Conservation (phyloP, 495 filamentous ascomycete genomes). For the Cercophora sp. region DNA sequence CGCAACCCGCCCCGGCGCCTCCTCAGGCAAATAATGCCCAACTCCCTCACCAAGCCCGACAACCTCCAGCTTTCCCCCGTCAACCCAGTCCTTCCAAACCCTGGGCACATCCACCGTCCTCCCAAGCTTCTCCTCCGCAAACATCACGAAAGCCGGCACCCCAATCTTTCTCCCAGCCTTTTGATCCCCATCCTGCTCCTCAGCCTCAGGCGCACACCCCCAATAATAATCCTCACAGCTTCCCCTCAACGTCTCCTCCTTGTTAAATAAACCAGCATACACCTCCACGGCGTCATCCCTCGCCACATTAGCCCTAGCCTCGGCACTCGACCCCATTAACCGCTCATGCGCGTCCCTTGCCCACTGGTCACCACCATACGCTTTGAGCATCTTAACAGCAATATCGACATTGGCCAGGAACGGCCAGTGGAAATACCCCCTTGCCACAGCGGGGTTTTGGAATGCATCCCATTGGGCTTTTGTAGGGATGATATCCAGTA, state of each 20-base stretch:
- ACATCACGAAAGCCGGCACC: constrained; percentile 38
- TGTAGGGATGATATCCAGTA: constrained; percentile 51
- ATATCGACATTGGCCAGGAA: constrained; percentile 46
- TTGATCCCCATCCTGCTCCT: constrained; percentile 43
- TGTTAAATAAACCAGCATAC: constrained; percentile 39
- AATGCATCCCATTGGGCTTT: constrained; percentile 36
- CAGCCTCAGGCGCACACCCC: constrained; percentile 38
- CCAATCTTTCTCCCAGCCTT: constrained; percentile 40
- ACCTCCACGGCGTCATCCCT: constrained; percentile 29
- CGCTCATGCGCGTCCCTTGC: constrained; percentile 25
- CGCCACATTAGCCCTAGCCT: constrained; percentile 8
- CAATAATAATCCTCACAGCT: constrained; percentile 47
- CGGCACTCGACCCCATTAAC: constrained; percentile 25
- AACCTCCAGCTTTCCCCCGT: constrained; percentile 23
- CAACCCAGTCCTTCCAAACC: constrained; percentile 47
- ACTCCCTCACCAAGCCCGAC: constrained; percentile 34
- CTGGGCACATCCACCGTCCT: constrained; percentile 37
- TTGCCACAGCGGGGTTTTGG: constrained; percentile 20
- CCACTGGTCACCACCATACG: constrained; percentile 39
- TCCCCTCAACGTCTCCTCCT: constrained; percentile 31
- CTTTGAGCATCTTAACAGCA: constrained; percentile 41
- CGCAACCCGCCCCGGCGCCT: constrained; percentile 39
- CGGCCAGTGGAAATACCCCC: constrained; percentile 47
- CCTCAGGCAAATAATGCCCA: constrained; percentile 52
- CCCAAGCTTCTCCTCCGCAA: constrained; percentile 42